phyloP scores from a whole-genome alignment of 345 rosid species.

The Cochlearia excelsa region DNA sequence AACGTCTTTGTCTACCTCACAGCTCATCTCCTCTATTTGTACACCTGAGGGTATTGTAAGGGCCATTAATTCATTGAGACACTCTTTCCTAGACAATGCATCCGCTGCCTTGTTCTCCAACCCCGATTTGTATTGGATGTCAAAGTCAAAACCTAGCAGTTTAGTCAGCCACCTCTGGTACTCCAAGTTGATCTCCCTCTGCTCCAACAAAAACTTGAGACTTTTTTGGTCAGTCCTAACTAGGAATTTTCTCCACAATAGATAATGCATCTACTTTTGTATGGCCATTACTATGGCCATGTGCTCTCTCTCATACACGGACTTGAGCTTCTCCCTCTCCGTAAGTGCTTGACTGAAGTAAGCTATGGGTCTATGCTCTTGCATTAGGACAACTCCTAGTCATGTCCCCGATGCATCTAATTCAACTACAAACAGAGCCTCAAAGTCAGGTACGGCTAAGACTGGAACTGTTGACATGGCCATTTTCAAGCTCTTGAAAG shows the following conservation, averaged over 20 bases:
- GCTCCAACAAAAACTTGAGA: not conserved
- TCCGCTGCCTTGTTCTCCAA: not conserved
- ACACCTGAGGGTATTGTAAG: not conserved
- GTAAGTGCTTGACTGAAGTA: not conserved
- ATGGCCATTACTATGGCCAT: not conserved
- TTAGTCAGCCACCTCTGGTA: not conserved
- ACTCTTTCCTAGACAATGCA: not conserved
- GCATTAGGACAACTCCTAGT: not conserved
- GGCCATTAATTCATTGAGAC: not conserved
- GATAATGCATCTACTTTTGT: not conserved
- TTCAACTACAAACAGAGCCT: not conserved
- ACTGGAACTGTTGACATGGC: not conserved
- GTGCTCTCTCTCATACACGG: not conserved
- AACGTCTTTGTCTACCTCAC: not conserved
- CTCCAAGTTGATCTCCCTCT: not conserved
- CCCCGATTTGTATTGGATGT: not conserved
- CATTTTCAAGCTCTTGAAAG: not conserved
- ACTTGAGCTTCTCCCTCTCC: not conserved
- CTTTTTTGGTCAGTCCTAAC: not conserved
- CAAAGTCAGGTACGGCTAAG: not conserved
- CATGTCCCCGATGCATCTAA: not conserved
- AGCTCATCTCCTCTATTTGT: not conserved
- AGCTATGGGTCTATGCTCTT: not conserved
- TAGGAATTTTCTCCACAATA: not conserved
- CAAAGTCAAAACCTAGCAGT: not conserved